Percentiles rank a stretch among this genome's conserved stretches.
Evolutionary conservation across 164 flowering plant genomes (phyloP).

Genomic region (Taxillus chinensis): DNA sequence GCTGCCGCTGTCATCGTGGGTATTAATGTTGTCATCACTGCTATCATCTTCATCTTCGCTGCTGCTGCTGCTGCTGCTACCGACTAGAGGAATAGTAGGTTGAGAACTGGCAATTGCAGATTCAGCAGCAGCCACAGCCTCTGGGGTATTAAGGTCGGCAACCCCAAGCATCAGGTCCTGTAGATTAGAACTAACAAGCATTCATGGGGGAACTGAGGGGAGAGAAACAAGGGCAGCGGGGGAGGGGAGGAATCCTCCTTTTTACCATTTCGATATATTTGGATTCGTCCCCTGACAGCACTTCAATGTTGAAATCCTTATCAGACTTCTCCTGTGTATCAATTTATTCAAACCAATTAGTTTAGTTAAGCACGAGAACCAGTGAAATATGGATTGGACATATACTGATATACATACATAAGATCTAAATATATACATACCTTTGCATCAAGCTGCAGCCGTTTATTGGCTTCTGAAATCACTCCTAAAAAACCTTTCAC

Average conservation of each 20-base stretch:
- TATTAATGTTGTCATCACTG: constrained; percentile 12
- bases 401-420: background rate
- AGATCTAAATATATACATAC: constrained; percentile 13
- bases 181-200: background rate
- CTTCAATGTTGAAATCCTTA: constrained; percentile 59
- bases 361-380: background rate
- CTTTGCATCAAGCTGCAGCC: constrained; percentile 45
- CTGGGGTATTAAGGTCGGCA: constrained; percentile 81
- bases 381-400: background rate
- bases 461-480: constrained; percentile 63
- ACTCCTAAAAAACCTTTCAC: constrained; percentile 66
- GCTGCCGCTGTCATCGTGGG: constrained; percentile 11
- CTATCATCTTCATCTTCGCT: constrained; percentile 29
- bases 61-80: constrained; percentile 12
- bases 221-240: background rate
- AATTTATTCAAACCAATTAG: background rate
- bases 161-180: constrained; percentile 86
- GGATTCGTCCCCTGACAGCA: constrained; percentile 58
- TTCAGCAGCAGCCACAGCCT: constrained; percentile 89
- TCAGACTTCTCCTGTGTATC: constrained; percentile 37
- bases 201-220: background rate
- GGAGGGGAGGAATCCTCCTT: background rate
- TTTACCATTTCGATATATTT: constrained; percentile 78
- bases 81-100: constrained; percentile 22
- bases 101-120: constrained; percentile 44